These are phyloP conservation scores for Lepidium africanum DNA, from an alignment of 345 rosid species.

Conservation along the genomic window DNA sequence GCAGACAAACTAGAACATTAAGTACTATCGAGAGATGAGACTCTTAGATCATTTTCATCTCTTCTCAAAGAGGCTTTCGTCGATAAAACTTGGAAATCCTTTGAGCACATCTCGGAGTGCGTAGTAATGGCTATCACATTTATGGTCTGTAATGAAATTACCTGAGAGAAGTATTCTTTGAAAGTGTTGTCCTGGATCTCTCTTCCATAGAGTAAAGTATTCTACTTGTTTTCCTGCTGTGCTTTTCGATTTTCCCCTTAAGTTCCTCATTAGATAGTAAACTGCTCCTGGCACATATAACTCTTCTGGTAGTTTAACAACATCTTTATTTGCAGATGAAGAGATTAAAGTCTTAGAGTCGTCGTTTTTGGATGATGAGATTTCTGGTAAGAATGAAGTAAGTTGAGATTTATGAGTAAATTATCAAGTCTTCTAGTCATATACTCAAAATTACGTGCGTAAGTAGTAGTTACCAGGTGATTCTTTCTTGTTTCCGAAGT, in stretches of 20 bases:
- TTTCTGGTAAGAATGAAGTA: conserved; percentile 23
- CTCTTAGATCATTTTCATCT: background rate
- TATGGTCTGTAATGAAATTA: conserved; percentile 80
- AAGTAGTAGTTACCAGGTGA: conserved; percentile 38
- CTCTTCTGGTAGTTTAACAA: conserved; percentile 38
- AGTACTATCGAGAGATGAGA: background rate
- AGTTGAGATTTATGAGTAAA: too few species aligned
- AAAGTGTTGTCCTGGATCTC: conserved; percentile 80
- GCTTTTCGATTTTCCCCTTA: conserved; percentile 20
- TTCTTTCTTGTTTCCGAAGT: conserved; percentile 42
- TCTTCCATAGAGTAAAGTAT: conserved; percentile 69
- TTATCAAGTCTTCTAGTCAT: background rate
- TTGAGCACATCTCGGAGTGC: conserved; percentile 85
- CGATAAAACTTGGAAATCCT: conserved; percentile 46
- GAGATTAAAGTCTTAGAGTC: conserved; percentile 4
- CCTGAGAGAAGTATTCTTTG: conserved; percentile 77
- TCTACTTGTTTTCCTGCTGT: conserved; percentile 26
- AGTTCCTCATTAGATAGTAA: conserved; percentile 71
- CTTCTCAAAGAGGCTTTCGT: conserved; percentile 39
- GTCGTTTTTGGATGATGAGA: conserved; percentile 15
- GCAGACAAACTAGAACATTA: background rate
- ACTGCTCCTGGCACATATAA: conserved; percentile 70
- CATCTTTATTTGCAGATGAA: conserved; percentile 14
- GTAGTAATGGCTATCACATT: conserved; percentile 79
- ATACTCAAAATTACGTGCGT: background rate